Evolutionary conservation across 2,329 filamentous ascomycete species (phyloP).

Genomic region (Aspergillus cejpii): DNA sequence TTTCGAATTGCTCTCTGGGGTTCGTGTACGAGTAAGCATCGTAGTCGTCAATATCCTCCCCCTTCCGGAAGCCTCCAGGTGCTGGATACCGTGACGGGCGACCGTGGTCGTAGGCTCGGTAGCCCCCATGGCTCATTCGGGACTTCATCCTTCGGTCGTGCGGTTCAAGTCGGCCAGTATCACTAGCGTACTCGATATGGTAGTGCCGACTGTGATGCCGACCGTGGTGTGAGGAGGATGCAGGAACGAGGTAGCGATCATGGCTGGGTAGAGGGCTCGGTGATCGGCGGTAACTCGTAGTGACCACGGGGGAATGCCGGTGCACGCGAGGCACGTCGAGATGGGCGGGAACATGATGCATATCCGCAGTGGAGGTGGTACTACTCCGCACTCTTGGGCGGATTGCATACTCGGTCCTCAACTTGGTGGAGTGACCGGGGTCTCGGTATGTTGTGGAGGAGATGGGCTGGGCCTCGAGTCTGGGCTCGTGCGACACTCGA

Average conservation of each 20-base stretch:
- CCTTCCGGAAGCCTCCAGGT: conserved; percentile 25
- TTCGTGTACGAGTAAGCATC: conserved; percentile 45
- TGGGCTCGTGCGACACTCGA: conserved; percentile 20
- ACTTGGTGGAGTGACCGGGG: conserved; percentile 26
- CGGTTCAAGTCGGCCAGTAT: conserved; percentile 27
- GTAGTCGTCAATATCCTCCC: conserved; percentile 37
- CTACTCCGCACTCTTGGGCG: conserved; percentile 34
- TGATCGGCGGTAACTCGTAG: conserved; percentile 26
- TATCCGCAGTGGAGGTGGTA: conserved; percentile 27
- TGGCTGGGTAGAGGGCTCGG: conserved; percentile 30
- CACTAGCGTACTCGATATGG: conserved; percentile 34
- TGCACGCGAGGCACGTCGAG: conserved; percentile 22
- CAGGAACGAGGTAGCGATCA: conserved; percentile 31
- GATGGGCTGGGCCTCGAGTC: conserved; percentile 31
- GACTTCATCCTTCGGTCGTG: conserved; percentile 17
- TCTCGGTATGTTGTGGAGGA: conserved; percentile 30
- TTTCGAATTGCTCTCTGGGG: conserved; percentile 42
- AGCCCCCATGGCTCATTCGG: conserved; percentile 18
- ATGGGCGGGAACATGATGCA: conserved; percentile 21
- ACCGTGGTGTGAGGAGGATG: conserved; percentile 23
- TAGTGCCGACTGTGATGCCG: conserved; percentile 28
- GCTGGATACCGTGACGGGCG: conserved; percentile 25
- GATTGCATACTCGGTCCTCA: conserved; percentile 35
- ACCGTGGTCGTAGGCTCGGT: conserved; percentile 24
- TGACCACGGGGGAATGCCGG: conserved; percentile 25